Conservation (phyloP, 805 yeast genomes). For the Saccharomyces paradoxus region DNA sequence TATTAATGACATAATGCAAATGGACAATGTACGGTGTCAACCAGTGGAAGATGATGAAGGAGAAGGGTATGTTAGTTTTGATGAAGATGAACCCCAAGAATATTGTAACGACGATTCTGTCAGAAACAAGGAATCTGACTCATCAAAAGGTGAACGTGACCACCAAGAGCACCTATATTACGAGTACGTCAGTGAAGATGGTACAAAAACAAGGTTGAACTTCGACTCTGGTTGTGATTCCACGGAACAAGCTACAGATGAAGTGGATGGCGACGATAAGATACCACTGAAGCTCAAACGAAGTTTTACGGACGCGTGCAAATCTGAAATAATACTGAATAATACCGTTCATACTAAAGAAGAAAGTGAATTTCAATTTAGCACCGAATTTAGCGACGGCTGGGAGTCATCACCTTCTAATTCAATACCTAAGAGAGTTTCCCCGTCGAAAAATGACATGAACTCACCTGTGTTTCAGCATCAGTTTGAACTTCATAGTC, state of each 20-base stretch:
- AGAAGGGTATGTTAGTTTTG: conserved; percentile 30
- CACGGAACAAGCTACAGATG: background rate
- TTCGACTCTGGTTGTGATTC: conserved; percentile 34
- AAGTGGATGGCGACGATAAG: conserved; percentile 15
- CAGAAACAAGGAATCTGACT: background rate
- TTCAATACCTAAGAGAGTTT: conserved; percentile 7
- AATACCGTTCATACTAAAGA: conserved; percentile 13
- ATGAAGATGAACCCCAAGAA: conserved; percentile 49
- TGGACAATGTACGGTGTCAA: conserved; percentile 36
- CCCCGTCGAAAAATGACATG: conserved; percentile 11
- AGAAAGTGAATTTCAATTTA: conserved; percentile 24
- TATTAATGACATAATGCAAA: conserved; percentile 39
- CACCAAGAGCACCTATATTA: conserved; percentile 28
- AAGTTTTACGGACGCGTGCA: conserved; percentile 3
- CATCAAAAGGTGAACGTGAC: conserved; percentile 19
- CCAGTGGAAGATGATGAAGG: conserved; percentile 22
- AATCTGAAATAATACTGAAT: conserved; percentile 9
- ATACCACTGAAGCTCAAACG: background rate
- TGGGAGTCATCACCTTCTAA: conserved; percentile 8
- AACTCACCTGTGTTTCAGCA: conserved; percentile 32
- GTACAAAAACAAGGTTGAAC: conserved; percentile 27
- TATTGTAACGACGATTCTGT: conserved; percentile 25
- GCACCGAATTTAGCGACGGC: conserved; percentile 1
- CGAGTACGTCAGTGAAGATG: conserved; percentile 31
- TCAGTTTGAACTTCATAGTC: conserved; percentile 38